These are phyloP conservation scores for Penicillium crustosum DNA, from an alignment of 2,329 filamentous ascomycete species.

Conservation along the genomic window DNA sequence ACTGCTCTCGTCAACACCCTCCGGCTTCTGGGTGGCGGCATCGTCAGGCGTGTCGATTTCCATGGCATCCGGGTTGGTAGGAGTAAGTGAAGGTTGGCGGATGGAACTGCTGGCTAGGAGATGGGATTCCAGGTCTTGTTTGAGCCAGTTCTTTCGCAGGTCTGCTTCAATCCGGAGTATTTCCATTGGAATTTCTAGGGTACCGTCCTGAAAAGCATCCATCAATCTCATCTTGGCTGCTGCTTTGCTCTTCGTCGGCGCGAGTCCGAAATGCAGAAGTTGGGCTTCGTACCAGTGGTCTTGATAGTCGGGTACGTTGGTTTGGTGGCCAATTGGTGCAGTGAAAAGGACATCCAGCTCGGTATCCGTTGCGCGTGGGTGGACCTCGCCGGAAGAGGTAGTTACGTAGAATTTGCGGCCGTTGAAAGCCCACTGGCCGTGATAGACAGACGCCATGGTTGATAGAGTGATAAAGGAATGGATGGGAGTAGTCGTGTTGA, in stretches of 20 bases:
- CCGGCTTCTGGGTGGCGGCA: not conserved
- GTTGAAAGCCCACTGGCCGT: conserved; percentile 46
- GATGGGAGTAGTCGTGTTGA: too few relatives aligned
- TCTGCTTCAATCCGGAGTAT: conserved; percentile 53
- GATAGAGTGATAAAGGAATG: too few relatives aligned
- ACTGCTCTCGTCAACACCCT: not conserved
- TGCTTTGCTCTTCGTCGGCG: conserved; percentile 57
- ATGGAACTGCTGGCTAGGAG: not conserved
- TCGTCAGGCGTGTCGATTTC: not conserved
- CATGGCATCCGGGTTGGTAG: not conserved
- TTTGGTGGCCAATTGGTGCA: not conserved
- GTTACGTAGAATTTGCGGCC: conserved; percentile 49
- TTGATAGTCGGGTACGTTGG: conserved; percentile 48
- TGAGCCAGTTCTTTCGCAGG: conserved; percentile 59
- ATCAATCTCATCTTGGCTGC: conserved; percentile 59
- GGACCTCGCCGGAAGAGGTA: conserved; percentile 41
- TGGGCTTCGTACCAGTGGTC: conserved; percentile 65
- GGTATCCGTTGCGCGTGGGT: conserved; percentile 47
- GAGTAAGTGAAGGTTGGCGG: too few relatives aligned
- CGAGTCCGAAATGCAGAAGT: conserved; percentile 62
- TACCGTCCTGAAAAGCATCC: conserved; percentile 54
- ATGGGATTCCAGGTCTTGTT: conserved; percentile 41
- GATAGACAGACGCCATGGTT: conserved; percentile 26
- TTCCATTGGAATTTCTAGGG: conserved; percentile 51
- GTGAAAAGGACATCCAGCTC: conserved; percentile 50